phyloP scores from a whole-genome alignment of 2,329 filamentous ascomycete species.

The Colletotrichum zoysiae region DNA sequence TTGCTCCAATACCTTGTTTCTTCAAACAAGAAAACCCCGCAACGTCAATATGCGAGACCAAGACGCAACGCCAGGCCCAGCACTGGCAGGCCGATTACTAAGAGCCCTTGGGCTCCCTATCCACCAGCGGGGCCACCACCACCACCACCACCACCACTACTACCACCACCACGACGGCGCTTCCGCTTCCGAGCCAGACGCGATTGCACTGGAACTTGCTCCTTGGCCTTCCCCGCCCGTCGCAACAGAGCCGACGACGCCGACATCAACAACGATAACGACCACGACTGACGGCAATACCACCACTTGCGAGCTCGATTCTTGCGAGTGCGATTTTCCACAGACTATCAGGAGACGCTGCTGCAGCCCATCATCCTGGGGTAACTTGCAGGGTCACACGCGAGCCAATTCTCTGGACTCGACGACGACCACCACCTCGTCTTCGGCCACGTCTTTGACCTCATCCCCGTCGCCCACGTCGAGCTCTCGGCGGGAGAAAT shows the following conservation, averaged over 20 bases:
- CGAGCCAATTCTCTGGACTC: slow-evolving; percentile 35
- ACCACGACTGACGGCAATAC: not conserved
- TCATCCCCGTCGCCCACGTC: slow-evolving; percentile 17
- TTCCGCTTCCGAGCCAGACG: slow-evolving; percentile 19
- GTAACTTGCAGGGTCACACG: slow-evolving; percentile 19
- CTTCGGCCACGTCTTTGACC: slow-evolving; percentile 7
- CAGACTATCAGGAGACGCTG: not conserved
- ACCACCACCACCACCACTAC: not conserved
- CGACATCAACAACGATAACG: not conserved
- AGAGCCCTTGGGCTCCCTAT: slow-evolving; percentile 45
- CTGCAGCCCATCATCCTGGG: slow-evolving; percentile 3
- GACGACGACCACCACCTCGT: slow-evolving; percentile 26
- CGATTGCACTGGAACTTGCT: slow-evolving; percentile 30
- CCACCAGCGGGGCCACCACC: slow-evolving; percentile 31
- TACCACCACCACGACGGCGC: not conserved
- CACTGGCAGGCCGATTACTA: slow-evolving; percentile 50
- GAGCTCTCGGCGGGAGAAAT: slow-evolving; percentile 16
- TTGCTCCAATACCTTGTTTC: not conserved
- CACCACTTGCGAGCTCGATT: not conserved
- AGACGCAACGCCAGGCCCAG: slow-evolving; percentile 41
- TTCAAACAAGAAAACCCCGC: not conserved
- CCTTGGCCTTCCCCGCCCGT: slow-evolving; percentile 28
- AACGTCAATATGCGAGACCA: slow-evolving; percentile 30
- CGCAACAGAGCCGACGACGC: slow-evolving; percentile 17
- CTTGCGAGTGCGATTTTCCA: slow-evolving; percentile 8